Base-by-base conservation (phyloP, 208 protist species). In the Trypanosoma vivax region DNA sequence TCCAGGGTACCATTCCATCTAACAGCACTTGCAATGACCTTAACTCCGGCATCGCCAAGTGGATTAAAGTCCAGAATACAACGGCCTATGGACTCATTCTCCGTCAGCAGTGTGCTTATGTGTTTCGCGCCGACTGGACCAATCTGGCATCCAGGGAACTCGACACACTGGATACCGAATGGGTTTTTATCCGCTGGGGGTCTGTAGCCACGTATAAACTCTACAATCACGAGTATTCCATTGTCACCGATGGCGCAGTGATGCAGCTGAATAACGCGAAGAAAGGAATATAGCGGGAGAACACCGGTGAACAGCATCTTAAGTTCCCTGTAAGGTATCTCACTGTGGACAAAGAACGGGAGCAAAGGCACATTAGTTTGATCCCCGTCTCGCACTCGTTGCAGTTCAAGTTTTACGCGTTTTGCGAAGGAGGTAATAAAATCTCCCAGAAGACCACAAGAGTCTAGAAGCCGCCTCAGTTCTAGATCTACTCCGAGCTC, bases 11-110 rank as follows among this genome's bases (percentile, higher is more conserved):
- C 75, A 62, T 94, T 96, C 86, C 89, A 96, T n/a, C 74, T 66
- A 4, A 94, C 52, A 4, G 68, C 80, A 31, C 72, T 70, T 58
- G 76, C 78, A 16, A 96, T 62, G 16, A 63, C 65, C 13, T 56
- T 57, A 23, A 70, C 77, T 13, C 89, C 89, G 27, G 65, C 59
- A 49, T 93, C 81, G 21, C 71, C 79, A 38, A 95, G 33, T 11
- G 72, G 56, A 63, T 92, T 93, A 58, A 92, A 90, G 55, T 92
- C 84, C 5, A 95, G 50, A 0, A 79, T 55, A 14, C 91, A 74
- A 10, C 54, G 62, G 25, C 73, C 75, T 21, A 95, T 60, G 19
- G 82, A 90, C 0, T 51, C 52, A 55, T 91, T 93, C 60, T 81
- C 79, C 19, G 60, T 65, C 9, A 91, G 48, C 31, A 85, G 56